These are phyloP conservation scores for Glonium stellatum DNA, from an alignment of 495 filamentous ascomycete genomes.

Conservation along the genomic window DNA sequence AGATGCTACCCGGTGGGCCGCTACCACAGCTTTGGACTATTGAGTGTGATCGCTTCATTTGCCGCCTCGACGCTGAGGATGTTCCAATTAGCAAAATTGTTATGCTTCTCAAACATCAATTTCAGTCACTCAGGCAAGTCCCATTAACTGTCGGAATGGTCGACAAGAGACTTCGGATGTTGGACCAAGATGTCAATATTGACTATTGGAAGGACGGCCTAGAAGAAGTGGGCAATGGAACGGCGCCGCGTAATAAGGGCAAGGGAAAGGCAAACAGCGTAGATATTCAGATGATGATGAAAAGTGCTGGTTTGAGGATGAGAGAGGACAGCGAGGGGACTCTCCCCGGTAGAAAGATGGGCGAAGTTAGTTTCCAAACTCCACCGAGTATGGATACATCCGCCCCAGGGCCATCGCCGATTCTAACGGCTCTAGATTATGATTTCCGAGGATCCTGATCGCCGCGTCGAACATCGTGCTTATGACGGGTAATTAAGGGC, in stretches of 20 bases:
- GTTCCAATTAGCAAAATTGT: not conserved
- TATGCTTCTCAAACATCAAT: not conserved
- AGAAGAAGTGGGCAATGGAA: not conserved
- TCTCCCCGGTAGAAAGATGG: too few species aligned
- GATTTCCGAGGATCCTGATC: too few species aligned
- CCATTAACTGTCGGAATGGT: not conserved
- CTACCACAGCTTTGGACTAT: not conserved
- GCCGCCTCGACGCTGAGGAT: not conserved
- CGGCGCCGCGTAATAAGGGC: not conserved
- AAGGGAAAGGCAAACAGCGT: not conserved
- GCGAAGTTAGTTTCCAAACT: too few species aligned
- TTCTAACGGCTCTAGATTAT: too few species aligned
- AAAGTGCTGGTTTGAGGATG: not conserved
- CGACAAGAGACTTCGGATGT: not conserved
- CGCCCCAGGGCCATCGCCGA: too few species aligned
- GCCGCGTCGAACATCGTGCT: too few species aligned
- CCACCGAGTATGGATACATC: too few species aligned
- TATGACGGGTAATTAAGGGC: too few species aligned
- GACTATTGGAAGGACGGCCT: conserved; percentile 2
- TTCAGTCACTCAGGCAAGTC: not conserved
- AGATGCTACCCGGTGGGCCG: not conserved
- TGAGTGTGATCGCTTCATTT: not conserved
- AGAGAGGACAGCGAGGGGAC: not conserved
- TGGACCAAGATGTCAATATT: not conserved
- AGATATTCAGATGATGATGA: not conserved